These are phyloP conservation scores for Mycotypha africana DNA, from an alignment of 371 early-diverging fungal genomes.

Conservation along the genomic window DNA sequence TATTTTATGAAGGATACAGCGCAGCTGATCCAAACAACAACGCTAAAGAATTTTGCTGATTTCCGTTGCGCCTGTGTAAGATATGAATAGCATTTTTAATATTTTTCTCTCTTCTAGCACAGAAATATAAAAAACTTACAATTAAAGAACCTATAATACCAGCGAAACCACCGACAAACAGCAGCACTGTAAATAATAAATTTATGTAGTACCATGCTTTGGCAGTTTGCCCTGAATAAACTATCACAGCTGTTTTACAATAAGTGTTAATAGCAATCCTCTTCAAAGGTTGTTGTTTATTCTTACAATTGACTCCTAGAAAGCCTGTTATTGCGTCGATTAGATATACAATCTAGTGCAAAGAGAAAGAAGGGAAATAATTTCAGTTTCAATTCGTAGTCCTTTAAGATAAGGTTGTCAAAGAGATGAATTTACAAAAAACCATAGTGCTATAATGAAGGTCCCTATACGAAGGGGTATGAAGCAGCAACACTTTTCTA, in stretches of 20 bases:
- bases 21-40: constrained; percentile 39
- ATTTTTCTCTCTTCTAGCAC: constrained; percentile 1
- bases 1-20: constrained; percentile 36
- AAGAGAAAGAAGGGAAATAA: not conserved
- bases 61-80: constrained; percentile 29
- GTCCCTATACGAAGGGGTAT: constrained; percentile 28
- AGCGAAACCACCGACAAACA: constrained; percentile 35
- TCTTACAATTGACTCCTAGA: constrained; percentile 38
- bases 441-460: constrained; percentile 28
- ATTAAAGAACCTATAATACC: constrained; percentile 42
- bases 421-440: constrained; percentile 15
- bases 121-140: constrained; percentile 14
- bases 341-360: constrained; percentile 37
- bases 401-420: not conserved
- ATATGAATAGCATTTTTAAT: not conserved
- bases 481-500: constrained; percentile 30
- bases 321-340: constrained; percentile 43
- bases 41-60: constrained; percentile 37
- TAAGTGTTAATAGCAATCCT: not conserved
- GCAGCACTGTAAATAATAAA: constrained; percentile 30
- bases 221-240: constrained; percentile 42
- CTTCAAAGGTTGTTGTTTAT: not conserved
- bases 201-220: constrained; percentile 42
- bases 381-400: not conserved
- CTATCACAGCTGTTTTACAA: constrained; percentile 24